Percentiles rank a stretch among this genome's conserved stretches.
phyloP scores from a whole-genome alignment of 345 rosid genomes.

The Sonneratia alba region DNA sequence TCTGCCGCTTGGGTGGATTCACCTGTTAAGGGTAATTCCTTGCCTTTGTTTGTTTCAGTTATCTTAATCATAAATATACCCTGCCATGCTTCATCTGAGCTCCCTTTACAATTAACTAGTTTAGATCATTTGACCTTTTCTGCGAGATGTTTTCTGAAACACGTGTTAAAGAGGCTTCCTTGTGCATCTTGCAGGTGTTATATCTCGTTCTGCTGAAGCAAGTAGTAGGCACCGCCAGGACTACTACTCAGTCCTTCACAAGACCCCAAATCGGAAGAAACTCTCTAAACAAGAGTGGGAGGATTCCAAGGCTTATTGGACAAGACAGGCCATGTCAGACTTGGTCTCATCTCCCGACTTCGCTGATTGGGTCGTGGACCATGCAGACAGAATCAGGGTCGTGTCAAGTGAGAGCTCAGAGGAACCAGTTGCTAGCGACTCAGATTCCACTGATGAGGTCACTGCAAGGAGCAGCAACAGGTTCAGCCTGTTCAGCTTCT shows the following conservation, averaged over 20 bases:
- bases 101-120: not conserved
- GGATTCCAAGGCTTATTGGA: conserved; percentile 62
- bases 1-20: conserved; percentile 44
- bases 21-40: conserved; percentile 47
- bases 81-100: not conserved
- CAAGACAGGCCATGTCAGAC: conserved; percentile 51
- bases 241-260: conserved; percentile 71
- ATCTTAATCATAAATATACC: not conserved
- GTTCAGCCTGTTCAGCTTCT: conserved; percentile 26
- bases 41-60: not conserved
- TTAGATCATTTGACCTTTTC: not conserved
- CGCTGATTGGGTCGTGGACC: conserved; percentile 58
- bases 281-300: conserved; percentile 64
- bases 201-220: conserved; percentile 13
- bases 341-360: conserved; percentile 68
- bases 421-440: conserved; percentile 45
- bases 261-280: conserved; percentile 40
- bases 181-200: conserved; percentile 20
- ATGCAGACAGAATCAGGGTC: conserved; percentile 60
- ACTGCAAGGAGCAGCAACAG: conserved; percentile 16
- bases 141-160: not conserved
- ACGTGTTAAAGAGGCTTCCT: not conserved
- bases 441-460: conserved; percentile 47
- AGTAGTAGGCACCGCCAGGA: conserved; percentile 15
- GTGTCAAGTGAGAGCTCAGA: conserved; percentile 45